Evolutionary conservation across 352 stramenopile genomes (phyloP), one percentile per base, ranked within the genome.

Genomic region (Phytophthora nicotianae): DNA sequence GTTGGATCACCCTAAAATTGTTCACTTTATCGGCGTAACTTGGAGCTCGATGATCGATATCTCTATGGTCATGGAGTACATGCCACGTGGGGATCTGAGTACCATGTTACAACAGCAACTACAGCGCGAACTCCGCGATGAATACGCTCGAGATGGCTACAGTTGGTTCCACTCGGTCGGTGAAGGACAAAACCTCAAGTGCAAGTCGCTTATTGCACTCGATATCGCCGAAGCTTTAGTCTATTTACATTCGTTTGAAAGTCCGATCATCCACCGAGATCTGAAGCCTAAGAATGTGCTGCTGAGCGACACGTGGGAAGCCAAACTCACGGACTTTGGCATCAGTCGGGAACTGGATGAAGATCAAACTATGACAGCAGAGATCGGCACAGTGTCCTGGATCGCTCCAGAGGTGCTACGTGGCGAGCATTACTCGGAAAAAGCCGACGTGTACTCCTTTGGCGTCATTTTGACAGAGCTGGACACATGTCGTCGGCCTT

Each of bases 391-490:
- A 2, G 67, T 77, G 0, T 79, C 64, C 11, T 92, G 79, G 80
- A 88, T 83, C 26, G 84, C 83, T 2, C 85, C 85, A 1, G 85
- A 94, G 65, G 79, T 93, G 17, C 50, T 94, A 24, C 53, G 71
- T 16, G 78, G 78, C 20, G 65, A 89, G 38, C 62, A 75, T 4
- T 93, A 87, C 65, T 86, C 74, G 13, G 75, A 89, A 58, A 85
- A 85, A 57, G 76, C 82, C 1, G 85, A 94, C 49, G 75, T 94
- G 17, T 94, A 90, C 66, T 87, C 77, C 11, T 84, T 90, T 56
- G 85, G 83, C 16, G 77, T 91, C 10, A 65, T 88, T 46, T 56
- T 88, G 13, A 74, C 72, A 0, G 79, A 88, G 50, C 19, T 88
- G 13, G 79, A 86, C 52, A 86, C 79, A 1, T 80, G 68, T 50